Conservation (phyloP, 1,139 yeast species). For the Nadsonia starkeyi-henricii region DNA sequence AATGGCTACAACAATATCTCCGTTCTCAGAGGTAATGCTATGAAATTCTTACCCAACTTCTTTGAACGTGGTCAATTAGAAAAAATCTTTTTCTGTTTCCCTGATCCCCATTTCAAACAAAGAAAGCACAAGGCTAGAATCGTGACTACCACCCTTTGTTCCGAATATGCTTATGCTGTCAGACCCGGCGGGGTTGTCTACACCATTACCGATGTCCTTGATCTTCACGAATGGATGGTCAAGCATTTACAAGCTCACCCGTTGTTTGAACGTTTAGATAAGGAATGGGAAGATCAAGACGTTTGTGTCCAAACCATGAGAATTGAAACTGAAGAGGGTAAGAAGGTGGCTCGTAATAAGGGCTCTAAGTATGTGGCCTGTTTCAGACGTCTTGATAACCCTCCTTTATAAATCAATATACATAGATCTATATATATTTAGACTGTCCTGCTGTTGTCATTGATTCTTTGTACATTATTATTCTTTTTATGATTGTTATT, state of each 20-base stretch:
- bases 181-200: slow-evolving; percentile 79
- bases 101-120: slow-evolving; percentile 97
- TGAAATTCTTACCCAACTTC: slow-evolving; percentile 93
- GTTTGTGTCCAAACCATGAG: slow-evolving; percentile 77
- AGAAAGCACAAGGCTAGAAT: slow-evolving; percentile 96
- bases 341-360: slow-evolving; percentile 80
- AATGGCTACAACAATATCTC: slow-evolving; percentile 60
- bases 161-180: slow-evolving; percentile 86
- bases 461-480: too few relatives aligned
- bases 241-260: slow-evolving; percentile 85
- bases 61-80: slow-evolving; percentile 59
- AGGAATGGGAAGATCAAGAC: slow-evolving; percentile 71
- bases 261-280: slow-evolving; percentile 62
- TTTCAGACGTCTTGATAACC: slow-evolving; percentile 39
- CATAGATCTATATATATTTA: background rate
- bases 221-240: slow-evolving; percentile 94
- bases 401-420: slow-evolving; percentile 6
- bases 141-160: slow-evolving; percentile 70
- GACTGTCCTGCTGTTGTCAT: too few relatives aligned
- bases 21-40: slow-evolving; percentile 87
- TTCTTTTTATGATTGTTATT: too few relatives aligned
- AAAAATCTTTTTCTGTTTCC: slow-evolving; percentile 95
- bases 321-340: slow-evolving; percentile 91
- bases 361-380: slow-evolving; percentile 87
- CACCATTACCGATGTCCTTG: slow-evolving; percentile 92